Evolutionary conservation across 257 asterid species (phyloP), one percentile per base, ranked within the genome.

Genomic region (Coffea eugenioides): DNA sequence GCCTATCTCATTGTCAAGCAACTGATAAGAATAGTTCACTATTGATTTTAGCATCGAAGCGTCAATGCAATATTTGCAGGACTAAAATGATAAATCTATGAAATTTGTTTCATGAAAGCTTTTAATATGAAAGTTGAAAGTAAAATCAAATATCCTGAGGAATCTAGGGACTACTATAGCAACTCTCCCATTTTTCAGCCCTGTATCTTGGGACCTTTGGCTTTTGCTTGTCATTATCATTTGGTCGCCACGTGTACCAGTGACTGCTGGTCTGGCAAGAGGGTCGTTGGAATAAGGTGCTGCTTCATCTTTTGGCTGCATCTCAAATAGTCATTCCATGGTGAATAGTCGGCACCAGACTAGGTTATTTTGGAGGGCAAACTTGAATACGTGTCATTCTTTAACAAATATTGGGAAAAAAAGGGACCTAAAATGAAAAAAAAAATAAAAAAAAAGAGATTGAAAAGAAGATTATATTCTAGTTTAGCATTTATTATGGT

Each of bases 311-410:
- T 64, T 39, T 73, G 70, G 62, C 71, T 25, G 69, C 76, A 52
- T 20, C 62, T 39, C 31, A 46, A 5, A 5, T 52, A 51, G 73
- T 79, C 80, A 64, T 76, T 76, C 72, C 61, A 36, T 7, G 82
- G 82, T 73, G 18, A 73, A 57, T 15, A 73, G 87, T 80, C 82
- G 84, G 86, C 36, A 69, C 75, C 78, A 49, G 69, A 75, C 78
- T 1, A 31, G 69, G 27, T 74, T 62, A 7, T 6, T 15, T 56
- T 25, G 3, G 11, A 49, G 34, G 48, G 48, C 71, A 69, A 61
- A 51, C 20, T 70, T n/a, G 36, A 25, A 7, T 13, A 83, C 80
- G 74, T 72, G 77, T 77, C 74, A 73, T 82, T 65, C 57, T 45
- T 8, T 16, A 11, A 27, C 8, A 65, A 65, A 65, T 61, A 45